Evolutionary conservation across 2,329 filamentous ascomycete genomes (phyloP).

Genomic region (Penicillium rolfsii): DNA sequence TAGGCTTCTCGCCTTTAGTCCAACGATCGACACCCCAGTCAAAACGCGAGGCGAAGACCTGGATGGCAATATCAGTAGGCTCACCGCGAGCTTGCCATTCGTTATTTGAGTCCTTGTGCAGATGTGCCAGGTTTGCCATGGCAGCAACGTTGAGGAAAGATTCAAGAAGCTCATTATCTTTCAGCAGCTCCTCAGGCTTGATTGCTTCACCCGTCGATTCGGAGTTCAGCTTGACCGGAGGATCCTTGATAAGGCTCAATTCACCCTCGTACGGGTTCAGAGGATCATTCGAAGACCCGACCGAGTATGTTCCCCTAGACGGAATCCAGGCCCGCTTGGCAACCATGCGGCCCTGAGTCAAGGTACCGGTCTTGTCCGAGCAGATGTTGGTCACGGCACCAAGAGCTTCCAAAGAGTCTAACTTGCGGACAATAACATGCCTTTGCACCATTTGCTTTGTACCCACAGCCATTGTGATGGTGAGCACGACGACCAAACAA

Average conservation of each 20-base stretch:
- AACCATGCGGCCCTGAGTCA: slow-evolving; percentile 68
- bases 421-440: slow-evolving; percentile 61
- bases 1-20: slow-evolving; percentile 53
- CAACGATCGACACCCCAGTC: slow-evolving; percentile 61
- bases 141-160: slow-evolving; percentile 66
- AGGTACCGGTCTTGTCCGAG: slow-evolving; percentile 63
- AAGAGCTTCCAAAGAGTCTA: slow-evolving; percentile 62
- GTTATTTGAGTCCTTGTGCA: slow-evolving; percentile 58
- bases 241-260: slow-evolving; percentile 45
- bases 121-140: slow-evolving; percentile 66
- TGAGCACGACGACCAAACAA: slow-evolving; percentile 66
- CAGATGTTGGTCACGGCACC: slow-evolving; percentile 65
- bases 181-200: slow-evolving; percentile 40
- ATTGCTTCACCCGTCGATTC: slow-evolving; percentile 32
- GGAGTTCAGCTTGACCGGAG: slow-evolving; percentile 37
- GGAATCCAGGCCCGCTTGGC: slow-evolving; percentile 64
- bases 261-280: slow-evolving; percentile 60
- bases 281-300: slow-evolving; percentile 59
- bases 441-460: slow-evolving; percentile 62
- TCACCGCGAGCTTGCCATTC: slow-evolving; percentile 68
- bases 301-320: slow-evolving; percentile 59
- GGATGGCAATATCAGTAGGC: slow-evolving; percentile 73
- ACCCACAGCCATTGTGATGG: slow-evolving; percentile 68
- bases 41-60: slow-evolving; percentile 73
- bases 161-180: slow-evolving; percentile 54